Evolutionary conservation across 495 filamentous ascomycete species (phyloP).

Genomic region (Venustampulla echinocandica): DNA sequence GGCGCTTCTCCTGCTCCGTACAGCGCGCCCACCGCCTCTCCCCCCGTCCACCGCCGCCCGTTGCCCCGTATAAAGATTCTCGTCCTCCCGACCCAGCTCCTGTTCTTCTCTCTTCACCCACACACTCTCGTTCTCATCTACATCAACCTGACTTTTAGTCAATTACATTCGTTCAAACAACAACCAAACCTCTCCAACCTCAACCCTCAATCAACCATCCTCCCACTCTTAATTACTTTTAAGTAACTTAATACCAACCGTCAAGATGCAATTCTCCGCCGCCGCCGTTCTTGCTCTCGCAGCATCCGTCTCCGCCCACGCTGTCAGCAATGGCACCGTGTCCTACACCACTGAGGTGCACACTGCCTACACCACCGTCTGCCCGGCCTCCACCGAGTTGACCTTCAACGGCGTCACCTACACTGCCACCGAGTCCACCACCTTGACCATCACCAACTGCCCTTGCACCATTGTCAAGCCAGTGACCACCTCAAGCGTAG

Average conservation of each 20-base stretch:
- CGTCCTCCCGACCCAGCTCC: constrained; percentile 11
- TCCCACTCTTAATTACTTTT: constrained; percentile 33
- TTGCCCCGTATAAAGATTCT: constrained; percentile 20
- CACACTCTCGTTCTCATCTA: constrained; percentile 34
- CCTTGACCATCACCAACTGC: constrained; percentile 72
- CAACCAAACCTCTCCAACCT: constrained; percentile 15
- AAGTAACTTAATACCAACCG: constrained; percentile 35
- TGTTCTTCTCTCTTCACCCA: constrained; percentile 33
- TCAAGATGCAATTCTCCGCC: constrained; percentile 80
- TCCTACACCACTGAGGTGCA: constrained; percentile 67
- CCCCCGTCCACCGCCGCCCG: background rate
- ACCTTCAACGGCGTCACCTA: constrained; percentile 63
- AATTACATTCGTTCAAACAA: constrained; percentile 48
- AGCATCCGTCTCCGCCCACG: constrained; percentile 50
- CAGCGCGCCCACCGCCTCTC: too few relatives aligned
- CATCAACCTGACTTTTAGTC: constrained; percentile 48
- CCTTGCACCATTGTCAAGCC: constrained; percentile 71
- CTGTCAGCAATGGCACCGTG: constrained; percentile 34
- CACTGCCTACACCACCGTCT: constrained; percentile 77
- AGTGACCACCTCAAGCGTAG: constrained; percentile 51
- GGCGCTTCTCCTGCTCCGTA: too few relatives aligned
- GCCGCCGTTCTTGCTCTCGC: constrained; percentile 50
- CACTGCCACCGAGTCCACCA: constrained; percentile 72
- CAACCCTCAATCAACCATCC: constrained; percentile 18
- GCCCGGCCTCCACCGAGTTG: constrained; percentile 67